These are phyloP conservation scores for Zygnema circumcarinatum DNA, from an alignment of 139 green algal genomes.

Conservation along the genomic window DNA sequence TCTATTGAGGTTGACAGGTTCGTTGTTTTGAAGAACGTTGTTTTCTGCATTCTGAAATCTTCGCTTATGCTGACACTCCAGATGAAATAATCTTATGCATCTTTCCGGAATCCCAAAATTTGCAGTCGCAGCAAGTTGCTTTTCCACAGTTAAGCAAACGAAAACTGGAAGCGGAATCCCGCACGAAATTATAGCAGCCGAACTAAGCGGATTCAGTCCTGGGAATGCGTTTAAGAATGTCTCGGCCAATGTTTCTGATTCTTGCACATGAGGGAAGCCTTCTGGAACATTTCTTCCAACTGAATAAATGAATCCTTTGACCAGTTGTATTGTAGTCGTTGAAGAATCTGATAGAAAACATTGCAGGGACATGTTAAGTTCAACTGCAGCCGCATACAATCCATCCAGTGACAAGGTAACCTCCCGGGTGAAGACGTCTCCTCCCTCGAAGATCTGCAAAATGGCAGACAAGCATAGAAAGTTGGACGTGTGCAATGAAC, in stretches of 20 bases:
- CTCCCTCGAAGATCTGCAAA: slow-evolving; percentile 14
- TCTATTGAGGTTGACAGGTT: neutral
- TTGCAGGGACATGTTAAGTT: neutral
- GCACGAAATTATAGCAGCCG: neutral
- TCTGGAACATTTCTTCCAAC: neutral
- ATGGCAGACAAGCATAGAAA: neutral
- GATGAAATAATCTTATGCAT: neutral
- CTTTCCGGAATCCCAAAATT: neutral
- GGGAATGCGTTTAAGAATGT: slow-evolving; percentile 1
- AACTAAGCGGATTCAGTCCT: neutral
- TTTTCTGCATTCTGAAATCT: neutral
- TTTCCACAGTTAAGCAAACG: neutral
- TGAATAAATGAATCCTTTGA: neutral
- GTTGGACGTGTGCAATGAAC: too few species aligned
- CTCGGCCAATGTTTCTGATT: slow-evolving; percentile 12
- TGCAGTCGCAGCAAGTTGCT: slow-evolving; percentile 14
- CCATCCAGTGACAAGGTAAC: neutral
- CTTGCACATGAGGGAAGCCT: neutral
- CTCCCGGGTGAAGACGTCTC: neutral
- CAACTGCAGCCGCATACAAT: slow-evolving; percentile 12
- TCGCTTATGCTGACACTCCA: neutral
- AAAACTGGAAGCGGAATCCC: slow-evolving; percentile 6
- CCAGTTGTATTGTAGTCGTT: neutral
- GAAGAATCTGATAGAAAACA: neutral
- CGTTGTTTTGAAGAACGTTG: neutral